Evolutionary conservation across 345 rosid species (phyloP).

Genomic region (Murraya paniculata): DNA sequence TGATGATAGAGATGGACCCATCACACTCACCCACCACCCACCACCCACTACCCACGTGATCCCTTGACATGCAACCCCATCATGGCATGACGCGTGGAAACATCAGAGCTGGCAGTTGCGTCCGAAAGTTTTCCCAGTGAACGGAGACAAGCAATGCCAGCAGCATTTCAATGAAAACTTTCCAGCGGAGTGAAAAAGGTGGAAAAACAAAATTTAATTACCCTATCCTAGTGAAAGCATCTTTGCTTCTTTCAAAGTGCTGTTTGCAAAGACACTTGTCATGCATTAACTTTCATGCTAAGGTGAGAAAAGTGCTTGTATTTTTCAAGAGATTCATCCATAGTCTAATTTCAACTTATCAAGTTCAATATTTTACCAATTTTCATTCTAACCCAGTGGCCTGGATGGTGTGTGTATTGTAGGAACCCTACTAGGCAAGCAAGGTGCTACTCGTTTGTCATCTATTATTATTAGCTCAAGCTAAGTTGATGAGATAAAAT

Average conservation of each 20-base stretch:
- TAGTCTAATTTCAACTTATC: no score
- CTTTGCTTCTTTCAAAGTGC: background rate
- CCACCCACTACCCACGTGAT: conserved; percentile 25
- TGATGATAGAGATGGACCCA: background rate
- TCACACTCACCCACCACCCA: background rate
- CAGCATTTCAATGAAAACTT: background rate
- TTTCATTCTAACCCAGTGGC: no score
- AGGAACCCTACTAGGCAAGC: no score
- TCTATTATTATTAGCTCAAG: background rate
- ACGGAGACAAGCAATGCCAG: no score
- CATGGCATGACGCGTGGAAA: conserved; percentile 9
- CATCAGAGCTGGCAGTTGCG: background rate
- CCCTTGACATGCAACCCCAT: conserved; percentile 5
- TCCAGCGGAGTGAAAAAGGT: background rate
- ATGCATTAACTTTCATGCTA: background rate
- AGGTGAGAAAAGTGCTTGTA: background rate
- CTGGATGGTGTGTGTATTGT: no score
- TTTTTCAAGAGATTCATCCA: no score
- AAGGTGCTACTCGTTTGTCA: background rate
- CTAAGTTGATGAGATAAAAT: background rate
- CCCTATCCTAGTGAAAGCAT: background rate
- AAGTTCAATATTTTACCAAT: no score
- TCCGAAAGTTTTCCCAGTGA: conserved; percentile 17
- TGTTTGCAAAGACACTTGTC: background rate
- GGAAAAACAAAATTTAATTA: no score